Base-by-base conservation (phyloP, 78 protist species). In the Monocercomonoides exilis region DNA sequence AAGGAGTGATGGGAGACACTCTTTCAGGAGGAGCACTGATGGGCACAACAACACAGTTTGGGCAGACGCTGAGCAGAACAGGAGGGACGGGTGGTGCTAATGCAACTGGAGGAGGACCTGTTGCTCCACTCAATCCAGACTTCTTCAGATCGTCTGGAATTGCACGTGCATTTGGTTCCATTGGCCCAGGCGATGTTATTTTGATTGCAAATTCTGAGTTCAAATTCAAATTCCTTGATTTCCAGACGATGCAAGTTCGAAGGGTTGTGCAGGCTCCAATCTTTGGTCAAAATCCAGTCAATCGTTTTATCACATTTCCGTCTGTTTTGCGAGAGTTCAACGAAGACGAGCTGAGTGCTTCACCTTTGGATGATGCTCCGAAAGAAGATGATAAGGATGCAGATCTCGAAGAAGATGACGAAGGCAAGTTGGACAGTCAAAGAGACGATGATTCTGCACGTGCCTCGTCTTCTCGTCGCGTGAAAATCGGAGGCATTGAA, bases 271-370 rank as follows among this genome's bases (percentile, higher is more conserved):
- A 89, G n/a, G 90, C 80, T 1, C 94, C 94, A 2, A 81, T 90
- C 6, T 89, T 33, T 85, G 92, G 91, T 1, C 87, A 85, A 6
- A n/a, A n/a, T n/a, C 91, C 92, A 1, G 2, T 89, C n/a, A 82
- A 2, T 84, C 0, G 21, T 42, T 5, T 89, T 21, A 21, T 81
- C 82, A 33, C 82, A 21, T 54, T 54, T 21, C 70, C 70, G 42
- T n/a, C 43, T 32, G 11, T 91, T n/a, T 80, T 87, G 5, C n/a
- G 2, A 41, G 43, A 85, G 81, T n/a, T 3, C 45, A 77, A 33
- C 36, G 45, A 3, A 64, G 43, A 64, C 45, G 88, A 41, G 46
- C 3, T 42, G 84, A 43, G 64, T 33, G 64, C n/a, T 81, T 81
- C 43, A 21, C 80, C 89, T 1, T 29, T 29, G 46, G 80, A 84